A percentile compares a stretch with the other conserved stretches of the same genome.
Evolutionary conservation across 768 basidiomycete species (phyloP).

Genomic region (Hypholoma fasciculare): DNA sequence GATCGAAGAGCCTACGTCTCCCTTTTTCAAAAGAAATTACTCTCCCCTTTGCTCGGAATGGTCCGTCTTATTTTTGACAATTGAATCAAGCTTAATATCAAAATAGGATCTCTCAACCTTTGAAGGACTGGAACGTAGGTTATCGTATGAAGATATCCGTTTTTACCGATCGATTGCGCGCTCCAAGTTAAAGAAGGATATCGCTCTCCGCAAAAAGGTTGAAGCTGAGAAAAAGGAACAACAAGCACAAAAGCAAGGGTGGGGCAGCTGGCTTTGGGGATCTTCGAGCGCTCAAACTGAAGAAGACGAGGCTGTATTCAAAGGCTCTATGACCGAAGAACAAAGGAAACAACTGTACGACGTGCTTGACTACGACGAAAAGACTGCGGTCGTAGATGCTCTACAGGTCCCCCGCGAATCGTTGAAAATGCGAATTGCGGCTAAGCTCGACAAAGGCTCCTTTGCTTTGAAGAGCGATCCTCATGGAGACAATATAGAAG

Average conservation of each 20-base stretch:
- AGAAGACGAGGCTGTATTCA: slow-evolving; percentile 56
- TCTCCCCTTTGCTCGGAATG: slow-evolving; percentile 48
- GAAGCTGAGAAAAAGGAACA: slow-evolving; percentile 65
- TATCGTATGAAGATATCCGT: slow-evolving; percentile 92
- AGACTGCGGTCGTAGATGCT: slow-evolving; percentile 65
- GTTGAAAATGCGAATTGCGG: slow-evolving; percentile 70
- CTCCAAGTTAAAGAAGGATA: slow-evolving; percentile 84
- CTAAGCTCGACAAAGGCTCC: slow-evolving; percentile 84
- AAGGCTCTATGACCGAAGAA: slow-evolving; percentile 80
- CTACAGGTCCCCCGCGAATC: slow-evolving; percentile 79
- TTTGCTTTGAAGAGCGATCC: slow-evolving; percentile 82
- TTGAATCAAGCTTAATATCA: background rate
- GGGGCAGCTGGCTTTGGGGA: slow-evolving; percentile 86
- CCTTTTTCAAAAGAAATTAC: slow-evolving; percentile 76
- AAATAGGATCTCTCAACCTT: slow-evolving; percentile 53
- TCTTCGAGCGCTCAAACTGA: slow-evolving; percentile 37
- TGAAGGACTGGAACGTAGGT: slow-evolving; percentile 72
- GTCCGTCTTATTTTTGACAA: slow-evolving; percentile 42
- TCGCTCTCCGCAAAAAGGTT: slow-evolving; percentile 65
- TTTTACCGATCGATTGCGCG: slow-evolving; percentile 96
- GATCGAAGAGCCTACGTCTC: slow-evolving; percentile 84
- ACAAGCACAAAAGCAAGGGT: slow-evolving; percentile 50
- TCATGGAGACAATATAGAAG: slow-evolving; percentile 59
- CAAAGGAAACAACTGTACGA: slow-evolving; percentile 90
- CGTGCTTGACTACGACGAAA: slow-evolving; percentile 90